A percentile compares a stretch with the other conserved stretches of the same genome.
Evolutionary conservation across 495 filamentous ascomycete genomes (phyloP).

Genomic region (Amphirosellinia nigrospora): DNA sequence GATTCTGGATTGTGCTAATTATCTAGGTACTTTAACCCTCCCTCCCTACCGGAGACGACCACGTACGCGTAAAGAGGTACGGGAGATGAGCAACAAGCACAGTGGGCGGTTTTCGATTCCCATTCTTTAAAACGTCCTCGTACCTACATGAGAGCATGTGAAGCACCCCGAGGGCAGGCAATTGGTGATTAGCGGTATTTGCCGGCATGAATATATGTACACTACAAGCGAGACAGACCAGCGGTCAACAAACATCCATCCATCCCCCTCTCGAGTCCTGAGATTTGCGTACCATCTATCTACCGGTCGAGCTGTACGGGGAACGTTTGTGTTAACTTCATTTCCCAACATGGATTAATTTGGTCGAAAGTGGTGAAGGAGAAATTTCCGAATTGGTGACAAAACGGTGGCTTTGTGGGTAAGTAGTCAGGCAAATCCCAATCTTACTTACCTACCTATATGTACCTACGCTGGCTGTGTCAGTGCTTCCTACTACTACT

Average conservation of each 20-base stretch:
- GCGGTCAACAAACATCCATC: too few species aligned
- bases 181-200: background rate
- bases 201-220: background rate
- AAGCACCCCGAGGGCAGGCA: background rate
- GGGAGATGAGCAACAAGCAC: background rate
- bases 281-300: background rate
- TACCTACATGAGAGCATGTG: constrained; percentile 13
- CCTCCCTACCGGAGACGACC: background rate
- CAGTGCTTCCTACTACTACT: background rate
- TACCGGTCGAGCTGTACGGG: background rate
- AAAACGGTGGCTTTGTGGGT: background rate
- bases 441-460: background rate
- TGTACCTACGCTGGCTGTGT: too few species aligned
- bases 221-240: constrained; percentile 14
- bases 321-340: constrained; percentile 2
- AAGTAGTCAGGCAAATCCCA: background rate
- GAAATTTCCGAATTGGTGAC: constrained; percentile 6
- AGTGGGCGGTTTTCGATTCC: background rate
- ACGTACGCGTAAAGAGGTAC: background rate
- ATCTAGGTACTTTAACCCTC: too few species aligned
- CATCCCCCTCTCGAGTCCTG: background rate
- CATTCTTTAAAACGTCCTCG: background rate
- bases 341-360: constrained; percentile 15
- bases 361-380: background rate
- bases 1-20: background rate